Evolutionary conservation across 306 rosid genomes (phyloP), one percentile per base, ranked within the genome.

Genomic region (Rosa persica): DNA sequence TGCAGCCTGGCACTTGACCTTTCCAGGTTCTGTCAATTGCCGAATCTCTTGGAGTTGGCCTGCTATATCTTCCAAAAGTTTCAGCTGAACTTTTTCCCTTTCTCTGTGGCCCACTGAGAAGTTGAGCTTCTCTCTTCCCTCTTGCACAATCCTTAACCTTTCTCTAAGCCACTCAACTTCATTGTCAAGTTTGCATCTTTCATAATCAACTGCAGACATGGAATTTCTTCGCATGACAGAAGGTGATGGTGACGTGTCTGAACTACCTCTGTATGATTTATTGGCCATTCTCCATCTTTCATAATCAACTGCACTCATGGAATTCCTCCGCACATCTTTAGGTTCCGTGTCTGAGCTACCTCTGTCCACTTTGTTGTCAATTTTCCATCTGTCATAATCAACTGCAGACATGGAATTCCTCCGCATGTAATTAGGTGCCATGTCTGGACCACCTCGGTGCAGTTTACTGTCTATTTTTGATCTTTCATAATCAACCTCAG

Each of bases 91-190:
- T 72, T 64, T 76, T 46, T 81, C 86, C 76, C 72, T 83, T n/a
- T 85, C 89, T 62, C 72, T 81, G 80, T 54, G 57, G 40, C 80
- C 86, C 43, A 73, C 34, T 3, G 83, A 69, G 65, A 85, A 73
- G 81, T 85, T 85, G 64, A 85, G 89, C 74, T 76, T 83, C 73
- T 83, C 91, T 68, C 91, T 88, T 76, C 81, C 89, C 71, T 85
- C 80, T 75, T 83, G 84, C 46, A 88, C 83, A 20, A 44, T 51
- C 83, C 82, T 83, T 23, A 88, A 73, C 84, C 89, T 79, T 77
- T 83, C 89, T 57, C 83, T 80, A 23, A 85, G 89, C 91, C 81
- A 83, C 74, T 81, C 91, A 17, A 88, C 89, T 74, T 88, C 91
- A 52, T 70, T 79, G 48, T 87, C 91, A 70, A 88, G 81, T 79